Evolutionary conservation across 148 eudicot genomes (phyloP), one percentile per base, ranked within the genome.

Genomic region (Rhododendron vialii): DNA sequence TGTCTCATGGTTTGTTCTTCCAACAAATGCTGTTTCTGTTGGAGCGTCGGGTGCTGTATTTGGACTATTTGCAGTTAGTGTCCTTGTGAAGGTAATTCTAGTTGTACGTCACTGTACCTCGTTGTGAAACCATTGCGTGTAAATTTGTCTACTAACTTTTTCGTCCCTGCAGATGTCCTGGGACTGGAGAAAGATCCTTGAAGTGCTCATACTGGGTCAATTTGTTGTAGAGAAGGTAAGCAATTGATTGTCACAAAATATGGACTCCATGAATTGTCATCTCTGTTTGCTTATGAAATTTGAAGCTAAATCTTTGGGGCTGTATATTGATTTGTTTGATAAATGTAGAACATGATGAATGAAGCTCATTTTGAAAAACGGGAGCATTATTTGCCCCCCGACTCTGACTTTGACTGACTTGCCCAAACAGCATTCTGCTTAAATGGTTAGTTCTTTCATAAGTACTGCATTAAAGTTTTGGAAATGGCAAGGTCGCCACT

Each of bases 181-280:
- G 95, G 99, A 97, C 90, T 97, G 99, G 98, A 92, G 99, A 86
- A 97, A 95, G 92, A 97, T 95, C 81, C 98, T 97, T 59, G 99
- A 97, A 92, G 99, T 94, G 74, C 95, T 97, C 85, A 93, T 97
- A 89, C 87, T 97, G 86, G 99, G 99, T n/a, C 99, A 97, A 84
- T 97, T 97, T 88, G 99, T 97, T 48, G 87, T 95, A 67, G 98
- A 94, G 84, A 95, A 88, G 95, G 99, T 97, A 90, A 85, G 89
- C 48, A 75, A 63, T 65, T 82, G 79, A 17, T n/a, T 83, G 22
- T 67, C 77, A 81, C 26, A 67, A 1, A 36, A 12, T 28, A 24
- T 28, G 59, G 80, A 15, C 17, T 30, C 87, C 33, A 28, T 11
- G 24, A 43, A 15, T 20, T 79, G 28, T 30, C 43, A 41, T 78